phyloP scores from a whole-genome alignment of 108 stramenopile species.

The Epithemia pelagica region DNA sequence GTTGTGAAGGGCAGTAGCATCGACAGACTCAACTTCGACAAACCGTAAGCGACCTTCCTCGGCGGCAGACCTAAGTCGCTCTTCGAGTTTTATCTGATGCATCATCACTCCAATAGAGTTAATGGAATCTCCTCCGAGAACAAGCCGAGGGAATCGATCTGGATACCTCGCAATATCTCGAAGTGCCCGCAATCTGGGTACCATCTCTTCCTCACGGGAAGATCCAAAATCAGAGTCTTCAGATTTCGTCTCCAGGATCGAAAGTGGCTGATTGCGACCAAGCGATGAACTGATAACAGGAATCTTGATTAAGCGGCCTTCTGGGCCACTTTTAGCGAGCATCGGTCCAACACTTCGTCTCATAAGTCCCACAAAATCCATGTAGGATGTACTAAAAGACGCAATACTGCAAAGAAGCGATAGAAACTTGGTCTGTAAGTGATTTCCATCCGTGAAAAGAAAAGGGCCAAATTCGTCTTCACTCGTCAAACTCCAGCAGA shows the following conservation, averaged over 20 bases:
- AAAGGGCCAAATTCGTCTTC: conserved; percentile 66
- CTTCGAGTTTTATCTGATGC: conserved; percentile 70
- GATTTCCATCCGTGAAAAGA: conserved; percentile 63
- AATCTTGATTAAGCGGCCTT: conserved; percentile 47
- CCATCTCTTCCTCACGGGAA: neutral
- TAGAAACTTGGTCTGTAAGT: conserved; percentile 64
- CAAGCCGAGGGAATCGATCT: conserved; percentile 58
- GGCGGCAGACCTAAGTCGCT: conserved; percentile 66
- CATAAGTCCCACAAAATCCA: conserved; percentile 74
- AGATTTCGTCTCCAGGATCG: neutral
- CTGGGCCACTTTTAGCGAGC: conserved; percentile 39
- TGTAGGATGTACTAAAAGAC: conserved; percentile 78
- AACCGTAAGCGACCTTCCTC: conserved; percentile 69
- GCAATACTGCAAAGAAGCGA: conserved; percentile 61
- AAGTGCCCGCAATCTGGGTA: conserved; percentile 44
- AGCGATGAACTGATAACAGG: conserved; percentile 66
- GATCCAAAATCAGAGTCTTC: neutral
- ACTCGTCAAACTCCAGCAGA: conserved; percentile 66
- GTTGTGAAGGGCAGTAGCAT: conserved; percentile 45
- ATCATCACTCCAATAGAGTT: conserved; percentile 70
- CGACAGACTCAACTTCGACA: conserved; percentile 66
- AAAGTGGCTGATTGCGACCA: neutral
- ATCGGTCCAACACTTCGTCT: conserved; percentile 70
- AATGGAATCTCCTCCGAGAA: conserved; percentile 70
- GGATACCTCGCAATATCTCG: conserved; percentile 68